Percentiles rank a stretch among this genome's conserved stretches.
Evolutionary conservation across 1,284 basidiomycete genomes (phyloP).

Genomic region (Rhodotorula sp.): DNA sequence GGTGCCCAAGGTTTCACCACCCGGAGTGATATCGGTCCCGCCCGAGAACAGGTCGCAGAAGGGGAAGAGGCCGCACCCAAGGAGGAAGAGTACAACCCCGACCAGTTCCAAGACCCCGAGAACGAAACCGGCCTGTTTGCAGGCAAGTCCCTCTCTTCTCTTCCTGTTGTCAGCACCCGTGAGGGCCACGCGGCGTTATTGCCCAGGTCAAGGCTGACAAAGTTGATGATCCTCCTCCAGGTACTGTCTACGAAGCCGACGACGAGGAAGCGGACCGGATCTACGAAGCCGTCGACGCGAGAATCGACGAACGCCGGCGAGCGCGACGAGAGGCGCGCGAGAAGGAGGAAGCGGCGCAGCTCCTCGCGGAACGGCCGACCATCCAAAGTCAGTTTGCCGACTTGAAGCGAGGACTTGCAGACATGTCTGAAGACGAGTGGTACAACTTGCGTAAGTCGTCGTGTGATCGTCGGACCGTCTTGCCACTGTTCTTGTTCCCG

Average conservation of each 20-base stretch:
- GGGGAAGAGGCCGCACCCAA: constrained; percentile 48
- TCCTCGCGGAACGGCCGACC: constrained; percentile 76
- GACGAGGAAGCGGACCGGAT: constrained; percentile 97
- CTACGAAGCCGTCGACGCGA: constrained; percentile 83
- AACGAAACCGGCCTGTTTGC: constrained; percentile 96
- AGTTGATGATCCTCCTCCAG: constrained; percentile 5
- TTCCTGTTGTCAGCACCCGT: background rate
- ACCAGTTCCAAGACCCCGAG: constrained; percentile 93
- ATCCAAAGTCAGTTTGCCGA: constrained; percentile 93
- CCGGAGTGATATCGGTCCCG: constrained; percentile 97
- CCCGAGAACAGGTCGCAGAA: constrained; percentile 86
- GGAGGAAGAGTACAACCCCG: constrained; percentile 78
- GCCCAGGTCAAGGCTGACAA: background rate
- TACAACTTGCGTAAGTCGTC: constrained; percentile 55
- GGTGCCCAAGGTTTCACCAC: constrained; percentile 98
- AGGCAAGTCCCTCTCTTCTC: constrained; percentile 46
- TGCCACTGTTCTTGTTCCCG: background rate
- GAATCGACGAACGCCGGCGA: constrained; percentile 82
- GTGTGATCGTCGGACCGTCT: background rate
- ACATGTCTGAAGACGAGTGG: constrained; percentile 90
- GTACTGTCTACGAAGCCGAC: constrained; percentile 92
- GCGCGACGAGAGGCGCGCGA: constrained; percentile 74
- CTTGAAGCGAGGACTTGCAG: constrained; percentile 81
- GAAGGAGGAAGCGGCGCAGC: constrained; percentile 69
- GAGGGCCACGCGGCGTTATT: no score